Base-by-base conservation (phyloP, 2,329 filamentous ascomycete species). In the Monilinia laxa region DNA sequence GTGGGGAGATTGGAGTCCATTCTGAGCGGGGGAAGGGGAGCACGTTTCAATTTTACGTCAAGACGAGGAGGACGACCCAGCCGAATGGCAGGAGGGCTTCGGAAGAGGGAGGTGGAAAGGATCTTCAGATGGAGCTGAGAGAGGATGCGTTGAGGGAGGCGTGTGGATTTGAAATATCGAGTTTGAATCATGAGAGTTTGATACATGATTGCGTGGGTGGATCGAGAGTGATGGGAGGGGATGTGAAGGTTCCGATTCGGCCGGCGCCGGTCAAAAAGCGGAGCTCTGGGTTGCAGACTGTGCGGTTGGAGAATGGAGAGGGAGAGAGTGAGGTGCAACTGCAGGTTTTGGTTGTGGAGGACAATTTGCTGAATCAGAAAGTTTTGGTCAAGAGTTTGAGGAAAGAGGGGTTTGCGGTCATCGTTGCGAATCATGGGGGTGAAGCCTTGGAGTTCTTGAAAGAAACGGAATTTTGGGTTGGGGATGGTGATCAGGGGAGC, bases 1-100 rank as follows among this genome's bases (percentile, higher is more conserved):
- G 91, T 31, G 91, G 91, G 10, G 88, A 91, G 68, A 93, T 95
- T 64, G 91, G 91, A 1, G 89, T 94, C 4, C 82, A 85, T 1
- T 90, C 87, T 23, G 82, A 87, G 71, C 81, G 85, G 3, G 89
- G 88, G 1, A 83, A 87, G 31, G 90, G 90, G 1, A 90, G 87
- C 70, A 91, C 87, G 0, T 93, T 93, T 77, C 87, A 87, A 0
- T 93, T 93, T 75, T 89, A 92, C 72, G 84, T 89, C 20, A 75
- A 63, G 52, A 54, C 40, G 11, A 66, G 54, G 28, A 66, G 58
- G 20, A 65, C 62, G 18, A 38, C 52, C 14, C 25, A 18, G 1
- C 62, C 60, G 0, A 14, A 40, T 42, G 47, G 31, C 40, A 54
- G 20, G 16, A 14, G 54, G 20, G 54, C 28, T 25, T 18, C 62